Percentiles rank a stretch among this genome's conserved stretches.
These are phyloP conservation scores for Porcisia deanei DNA, from an alignment of 208 protist genomes.

Conservation along the genomic window DNA sequence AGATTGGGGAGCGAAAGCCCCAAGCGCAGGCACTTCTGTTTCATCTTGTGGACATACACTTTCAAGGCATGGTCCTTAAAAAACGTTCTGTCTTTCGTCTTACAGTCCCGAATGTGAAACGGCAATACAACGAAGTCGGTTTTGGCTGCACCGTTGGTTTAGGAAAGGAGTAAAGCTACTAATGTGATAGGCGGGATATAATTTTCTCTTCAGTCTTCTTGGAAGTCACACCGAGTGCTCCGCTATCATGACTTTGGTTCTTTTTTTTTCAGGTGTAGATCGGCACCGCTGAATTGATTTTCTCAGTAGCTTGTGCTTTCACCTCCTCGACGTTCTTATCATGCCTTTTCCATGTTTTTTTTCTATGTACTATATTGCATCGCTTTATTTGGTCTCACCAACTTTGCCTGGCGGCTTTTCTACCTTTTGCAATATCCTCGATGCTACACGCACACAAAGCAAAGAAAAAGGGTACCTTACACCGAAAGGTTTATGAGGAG, in stretches of 20 bases:
- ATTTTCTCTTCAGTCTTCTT: neutral
- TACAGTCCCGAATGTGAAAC: neutral
- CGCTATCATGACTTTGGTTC: neutral
- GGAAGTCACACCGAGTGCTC: slow-evolving; percentile 13
- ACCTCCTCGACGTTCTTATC: neutral
- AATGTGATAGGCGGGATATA: no score
- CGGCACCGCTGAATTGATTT: slow-evolving; percentile 10
- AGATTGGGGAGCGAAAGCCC: neutral
- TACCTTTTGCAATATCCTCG: neutral
- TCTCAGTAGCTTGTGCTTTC: slow-evolving; percentile 9
- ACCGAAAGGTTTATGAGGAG: slow-evolving; percentile 43
- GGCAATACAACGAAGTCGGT: neutral
- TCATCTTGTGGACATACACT: neutral
- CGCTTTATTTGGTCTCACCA: slow-evolving; percentile 1
- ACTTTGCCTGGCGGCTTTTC: slow-evolving; percentile 19
- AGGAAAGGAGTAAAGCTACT: neutral
- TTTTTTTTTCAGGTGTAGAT: slow-evolving; percentile 16
- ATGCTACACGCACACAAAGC: neutral
- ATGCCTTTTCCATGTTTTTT: slow-evolving; percentile 19
- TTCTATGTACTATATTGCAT: neutral
- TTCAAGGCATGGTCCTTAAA: neutral
- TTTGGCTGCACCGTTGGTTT: no score
- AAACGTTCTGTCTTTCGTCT: neutral
- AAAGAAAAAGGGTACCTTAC: neutral
- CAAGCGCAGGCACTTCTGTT: neutral